Percentiles rank a stretch among this genome's conserved stretches.
Conservation (phyloP, 208 protist genomes). For the Trypanosoma melophagium region DNA sequence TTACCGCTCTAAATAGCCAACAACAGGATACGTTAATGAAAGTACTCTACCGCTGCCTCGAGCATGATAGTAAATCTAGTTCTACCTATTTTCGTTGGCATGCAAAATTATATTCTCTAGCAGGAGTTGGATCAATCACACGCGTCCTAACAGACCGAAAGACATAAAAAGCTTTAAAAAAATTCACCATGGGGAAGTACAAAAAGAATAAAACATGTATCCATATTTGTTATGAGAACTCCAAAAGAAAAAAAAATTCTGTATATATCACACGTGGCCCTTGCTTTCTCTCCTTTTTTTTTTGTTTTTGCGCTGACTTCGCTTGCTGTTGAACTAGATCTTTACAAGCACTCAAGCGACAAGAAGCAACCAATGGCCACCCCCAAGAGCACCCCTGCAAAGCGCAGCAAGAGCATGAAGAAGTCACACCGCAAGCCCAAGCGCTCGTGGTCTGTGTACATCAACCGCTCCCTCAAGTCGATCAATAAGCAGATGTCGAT, state of each 20-base stretch:
- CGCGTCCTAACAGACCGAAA: conserved; percentile 24
- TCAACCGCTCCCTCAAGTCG: conserved; percentile 93
- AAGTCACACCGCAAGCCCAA: conserved; percentile 70
- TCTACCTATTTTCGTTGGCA: conserved; percentile 32
- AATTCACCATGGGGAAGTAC: background rate
- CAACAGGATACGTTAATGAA: conserved; percentile 38
- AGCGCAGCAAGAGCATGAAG: conserved; percentile 32
- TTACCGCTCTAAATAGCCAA: background rate
- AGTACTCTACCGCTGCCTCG: conserved; percentile 29
- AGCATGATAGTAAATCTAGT: conserved; percentile 20
- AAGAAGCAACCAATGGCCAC: conserved; percentile 43
- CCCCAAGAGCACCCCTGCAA: conserved; percentile 41
- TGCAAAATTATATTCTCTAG: conserved; percentile 14
- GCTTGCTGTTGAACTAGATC: background rate
- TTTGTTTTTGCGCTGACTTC: conserved; percentile 2
- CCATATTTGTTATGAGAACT: background rate
- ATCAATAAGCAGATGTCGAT: conserved; percentile 96
- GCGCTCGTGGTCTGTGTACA: conserved; percentile 87
- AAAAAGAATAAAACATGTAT: background rate
- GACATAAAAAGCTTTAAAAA: background rate
- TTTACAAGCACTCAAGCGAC: conserved; percentile 1
- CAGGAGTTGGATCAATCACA: conserved; percentile 25
- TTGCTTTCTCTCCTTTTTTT: background rate
- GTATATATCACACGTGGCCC: too few relatives aligned
- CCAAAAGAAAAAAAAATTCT: background rate